Evolutionary conservation across 192 early-diverging fungal genomes (phyloP), one percentile per base, ranked within the genome.

Genomic region (Backusella westeae): DNA sequence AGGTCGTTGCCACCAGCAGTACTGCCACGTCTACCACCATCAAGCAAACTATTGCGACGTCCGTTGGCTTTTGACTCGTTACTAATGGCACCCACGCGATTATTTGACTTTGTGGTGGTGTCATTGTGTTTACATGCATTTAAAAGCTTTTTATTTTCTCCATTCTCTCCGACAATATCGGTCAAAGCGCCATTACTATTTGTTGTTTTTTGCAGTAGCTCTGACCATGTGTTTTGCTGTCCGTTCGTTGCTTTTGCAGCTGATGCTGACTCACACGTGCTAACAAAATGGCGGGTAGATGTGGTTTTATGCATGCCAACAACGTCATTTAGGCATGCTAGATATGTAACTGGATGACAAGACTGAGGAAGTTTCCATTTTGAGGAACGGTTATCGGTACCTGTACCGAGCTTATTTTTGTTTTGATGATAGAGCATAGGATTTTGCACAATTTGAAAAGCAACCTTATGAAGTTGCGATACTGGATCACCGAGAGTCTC

Each of bases 401-500:
- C 3, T 14, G 42, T 32, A 34, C 7, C 23, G 39, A 26, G 17
- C 35, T 69, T 69, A 41, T 36, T 69, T 23, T 34, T 69, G 23
- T 69, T 69, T 34, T 23, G n/a, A 23, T 36, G 23, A 23, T 41
- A 36, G 3, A 32, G 3, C 44, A 44, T 32, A 6, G 74, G 71
- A 38, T 90, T 76, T 14, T 87, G 85, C 5, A 85, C 84, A 63
- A 95, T 87, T 83, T 96, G 92, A 80, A 97, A 91, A 6, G 94
- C 94, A 12, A 97, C 89, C 86, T 97, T 97, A 86, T 97, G 94
- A 69, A 97, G 80, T 80, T 95, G 94, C 14, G 93, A 93, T 1
- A 97, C 90, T 0, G 95, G 93, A 78, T 97, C 96, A 32, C 93
- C 93, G 19, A 91, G 74, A 19, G 88, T 73, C 44, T 86, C 85